Evolutionary conservation across 352 stramenopile genomes (phyloP).

Genomic region (Paralagenidium karlingii): DNA sequence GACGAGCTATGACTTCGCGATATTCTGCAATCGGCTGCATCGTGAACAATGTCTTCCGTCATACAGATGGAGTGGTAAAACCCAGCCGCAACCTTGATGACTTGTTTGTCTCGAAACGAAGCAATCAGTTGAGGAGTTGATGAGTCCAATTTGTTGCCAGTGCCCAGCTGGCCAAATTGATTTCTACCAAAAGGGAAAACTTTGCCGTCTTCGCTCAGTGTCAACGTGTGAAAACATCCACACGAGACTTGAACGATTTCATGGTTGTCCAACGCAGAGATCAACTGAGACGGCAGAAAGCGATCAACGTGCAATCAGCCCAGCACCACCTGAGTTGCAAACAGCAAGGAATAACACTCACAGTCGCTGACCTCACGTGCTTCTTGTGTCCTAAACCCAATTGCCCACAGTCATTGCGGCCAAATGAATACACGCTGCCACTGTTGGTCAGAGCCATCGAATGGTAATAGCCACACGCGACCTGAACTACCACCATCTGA

Average conservation of each 20-base stretch:
- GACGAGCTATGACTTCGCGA: not conserved
- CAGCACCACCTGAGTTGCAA: not conserved
- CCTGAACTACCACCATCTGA: slow-evolving; percentile 39
- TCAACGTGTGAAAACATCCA: slow-evolving; percentile 78
- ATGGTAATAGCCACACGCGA: slow-evolving; percentile 90
- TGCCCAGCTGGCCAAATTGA: slow-evolving; percentile 88
- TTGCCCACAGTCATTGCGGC: slow-evolving; percentile 89
- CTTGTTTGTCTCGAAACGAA: slow-evolving; percentile 29
- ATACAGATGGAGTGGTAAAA: slow-evolving; percentile 88
- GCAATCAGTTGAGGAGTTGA: slow-evolving; percentile 60
- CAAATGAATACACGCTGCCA: slow-evolving; percentile 77
- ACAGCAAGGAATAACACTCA: slow-evolving; percentile 6
- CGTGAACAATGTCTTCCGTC: slow-evolving; percentile 8
- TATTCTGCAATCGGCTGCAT: slow-evolving; percentile 3
- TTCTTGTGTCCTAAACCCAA: slow-evolving; percentile 83
- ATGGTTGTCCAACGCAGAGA: slow-evolving; percentile 32
- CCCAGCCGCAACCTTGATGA: slow-evolving; percentile 75
- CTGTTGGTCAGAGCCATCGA: slow-evolving; percentile 61
- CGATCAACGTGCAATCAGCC: slow-evolving; percentile 2
- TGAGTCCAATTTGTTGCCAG: slow-evolving; percentile 62
- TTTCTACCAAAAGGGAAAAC: slow-evolving; percentile 90
- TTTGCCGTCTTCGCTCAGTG: slow-evolving; percentile 70
- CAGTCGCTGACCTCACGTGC: slow-evolving; percentile 36
- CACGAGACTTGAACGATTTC: slow-evolving; percentile 64
- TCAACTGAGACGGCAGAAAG: slow-evolving; percentile 14